Evolutionary conservation across 2,329 filamentous ascomycete species (phyloP), one percentile per base, ranked within the genome.

Genomic region (Mariannaea elegans): DNA sequence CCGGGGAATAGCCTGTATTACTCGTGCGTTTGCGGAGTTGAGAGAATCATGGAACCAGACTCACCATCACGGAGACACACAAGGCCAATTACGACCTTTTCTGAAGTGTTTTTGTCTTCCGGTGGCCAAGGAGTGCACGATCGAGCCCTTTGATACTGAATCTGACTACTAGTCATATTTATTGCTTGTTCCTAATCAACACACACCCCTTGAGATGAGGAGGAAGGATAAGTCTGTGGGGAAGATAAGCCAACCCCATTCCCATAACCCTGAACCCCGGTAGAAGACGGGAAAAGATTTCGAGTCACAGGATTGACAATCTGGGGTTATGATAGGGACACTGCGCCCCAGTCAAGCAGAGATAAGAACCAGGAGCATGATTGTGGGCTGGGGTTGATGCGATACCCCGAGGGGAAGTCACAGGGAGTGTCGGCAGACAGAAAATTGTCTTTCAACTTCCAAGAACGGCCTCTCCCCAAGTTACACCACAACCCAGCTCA

Each of bases 181-280:
- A 47, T 29, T 39, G n/a, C 24, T n/a, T 32, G 36, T 29, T 44
- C 23, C 27, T 38, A 31, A 6, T 27, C 9, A 18, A 10, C 23
- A 36, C 34, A 48, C 56, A 14, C 57, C 57, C 51, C 52, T 56
- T 54, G 38, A 50, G 45, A 54, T 38, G 23, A 36, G 50, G 48
- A 52, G 31, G 31, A 54, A 42, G 36, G 56, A 63, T 53, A 41
- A 65, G 63, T 58, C 47, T 71, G 68, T 68, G 68, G 68, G 66
- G 68, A 68, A 70, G 64, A 61, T 59, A 58, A 61, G 65, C 52
- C 65, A 65, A 70, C 66, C 68, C 66, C 68, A 54, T 67, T 46
- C 60, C 61, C 59, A 51, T 57, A 49, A 57, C 58, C 56, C 54
- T 53, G 56, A 53, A 57, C 60, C 55, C 62, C 53, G 55, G 63